These are phyloP conservation scores for Lindgomyces ingoldianus DNA, from an alignment of 495 filamentous ascomycete genomes.

Conservation along the genomic window DNA sequence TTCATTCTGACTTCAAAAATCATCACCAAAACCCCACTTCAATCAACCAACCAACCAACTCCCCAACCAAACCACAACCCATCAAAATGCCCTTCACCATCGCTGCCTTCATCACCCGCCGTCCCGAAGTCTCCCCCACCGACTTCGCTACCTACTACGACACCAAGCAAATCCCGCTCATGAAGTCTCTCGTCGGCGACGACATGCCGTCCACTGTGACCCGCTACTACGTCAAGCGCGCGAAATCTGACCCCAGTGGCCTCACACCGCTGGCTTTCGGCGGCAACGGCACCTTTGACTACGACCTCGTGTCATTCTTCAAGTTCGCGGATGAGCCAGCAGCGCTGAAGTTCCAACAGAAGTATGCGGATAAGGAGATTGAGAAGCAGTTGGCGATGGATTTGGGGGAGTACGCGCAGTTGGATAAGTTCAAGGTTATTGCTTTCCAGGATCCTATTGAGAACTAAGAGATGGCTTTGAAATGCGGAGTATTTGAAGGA, in stretches of 20 bases:
- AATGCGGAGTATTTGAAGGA: neutral
- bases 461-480: neutral
- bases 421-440: conserved; percentile 11
- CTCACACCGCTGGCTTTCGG: conserved; percentile 1
- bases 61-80: neutral
- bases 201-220: neutral
- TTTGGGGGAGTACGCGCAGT: neutral
- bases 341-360: conserved; percentile 3
- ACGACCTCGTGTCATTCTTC: conserved; percentile 17
- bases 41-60: neutral
- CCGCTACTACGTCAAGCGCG: conserved; percentile 10
- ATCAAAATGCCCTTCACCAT: conserved; percentile 14
- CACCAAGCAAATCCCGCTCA: neutral
- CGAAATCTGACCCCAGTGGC: conserved; percentile 6
- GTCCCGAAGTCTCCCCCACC: conserved; percentile 8
- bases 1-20: too few relatives aligned
- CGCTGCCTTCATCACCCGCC: conserved; percentile 10
- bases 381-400: neutral
- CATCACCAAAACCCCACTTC: too few relatives aligned
- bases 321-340: conserved; percentile 1
- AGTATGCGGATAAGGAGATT: conserved; percentile 9
- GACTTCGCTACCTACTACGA: conserved; percentile 10
- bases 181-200: neutral
- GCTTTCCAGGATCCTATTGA: neutral
- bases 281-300: conserved; percentile 3